Evolutionary conservation across 148 eudicot genomes (phyloP).

Genomic region (Rhododendron ferrugineum): DNA sequence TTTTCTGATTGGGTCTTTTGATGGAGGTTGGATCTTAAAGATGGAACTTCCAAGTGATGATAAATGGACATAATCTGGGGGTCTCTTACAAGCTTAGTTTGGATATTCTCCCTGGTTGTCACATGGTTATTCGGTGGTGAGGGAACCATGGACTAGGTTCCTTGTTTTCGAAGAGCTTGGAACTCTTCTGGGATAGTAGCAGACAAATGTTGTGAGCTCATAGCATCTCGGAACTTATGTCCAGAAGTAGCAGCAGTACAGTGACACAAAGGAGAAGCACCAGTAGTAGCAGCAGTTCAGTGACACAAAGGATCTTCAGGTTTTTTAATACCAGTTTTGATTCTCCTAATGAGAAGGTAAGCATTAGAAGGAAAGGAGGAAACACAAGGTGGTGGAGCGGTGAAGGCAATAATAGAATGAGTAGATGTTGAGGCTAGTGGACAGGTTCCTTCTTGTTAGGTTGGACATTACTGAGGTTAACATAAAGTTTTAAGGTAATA

Average conservation of each 20-base stretch:
- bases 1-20: no score
- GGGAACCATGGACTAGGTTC: background rate
- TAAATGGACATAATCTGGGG: no score
- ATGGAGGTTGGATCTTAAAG: no score
- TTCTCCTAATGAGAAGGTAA: background rate
- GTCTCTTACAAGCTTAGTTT: no score
- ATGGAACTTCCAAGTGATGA: no score
- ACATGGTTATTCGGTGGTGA: no score
- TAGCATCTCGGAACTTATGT: background rate
- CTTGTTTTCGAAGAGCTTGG: background rate
- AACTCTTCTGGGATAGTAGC: background rate
- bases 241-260: background rate
- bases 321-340: background rate
- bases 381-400: background rate
- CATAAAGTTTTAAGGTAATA: background rate
- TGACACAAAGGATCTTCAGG: background rate
- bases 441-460: background rate
- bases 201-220: background rate
- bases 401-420: background rate
- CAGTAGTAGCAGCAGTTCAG: background rate
- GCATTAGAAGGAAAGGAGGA: background rate
- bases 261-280: background rate
- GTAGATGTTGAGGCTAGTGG: background rate
- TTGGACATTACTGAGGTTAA: background rate
- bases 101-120: no score